These are phyloP conservation scores for Tolypocladium amazonense DNA, from an alignment of 2,329 filamentous ascomycete species.

Conservation along the genomic window DNA sequence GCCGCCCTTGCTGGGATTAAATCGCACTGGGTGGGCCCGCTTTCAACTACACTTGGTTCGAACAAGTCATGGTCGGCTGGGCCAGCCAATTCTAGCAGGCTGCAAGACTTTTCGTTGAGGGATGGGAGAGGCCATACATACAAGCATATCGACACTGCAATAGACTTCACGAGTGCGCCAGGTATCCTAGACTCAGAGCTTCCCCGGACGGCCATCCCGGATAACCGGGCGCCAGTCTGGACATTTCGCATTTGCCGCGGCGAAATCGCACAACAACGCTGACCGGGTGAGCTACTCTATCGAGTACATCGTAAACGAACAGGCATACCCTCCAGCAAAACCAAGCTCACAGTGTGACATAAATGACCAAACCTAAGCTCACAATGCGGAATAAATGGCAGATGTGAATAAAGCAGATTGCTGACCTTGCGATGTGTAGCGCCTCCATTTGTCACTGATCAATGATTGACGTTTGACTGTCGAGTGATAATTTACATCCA, in stretches of 20 bases:
- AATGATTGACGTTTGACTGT: neutral
- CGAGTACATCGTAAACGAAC: neutral
- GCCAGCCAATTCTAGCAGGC: neutral
- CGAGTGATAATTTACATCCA: neutral
- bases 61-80: neutral
- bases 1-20: conserved; percentile 4
- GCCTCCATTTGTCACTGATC: neutral
- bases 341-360: no score
- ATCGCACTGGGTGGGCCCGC: conserved; percentile 10
- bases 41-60: conserved; percentile 15
- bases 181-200: neutral
- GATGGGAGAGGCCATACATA: neutral
- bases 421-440: neutral
- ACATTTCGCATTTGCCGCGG: neutral
- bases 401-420: neutral
- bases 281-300: neutral
- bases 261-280: neutral
- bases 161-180: neutral
- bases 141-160: neutral
- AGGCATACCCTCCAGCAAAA: no score
- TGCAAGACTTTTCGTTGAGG: neutral
- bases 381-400: no score
- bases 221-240: neutral
- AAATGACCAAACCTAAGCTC: no score
- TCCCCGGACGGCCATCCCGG: neutral